A percentile compares a stretch with the other conserved stretches of the same genome.
phyloP scores from a whole-genome alignment of 1,284 basidiomycete species.

The Nidula niveotomentosa region DNA sequence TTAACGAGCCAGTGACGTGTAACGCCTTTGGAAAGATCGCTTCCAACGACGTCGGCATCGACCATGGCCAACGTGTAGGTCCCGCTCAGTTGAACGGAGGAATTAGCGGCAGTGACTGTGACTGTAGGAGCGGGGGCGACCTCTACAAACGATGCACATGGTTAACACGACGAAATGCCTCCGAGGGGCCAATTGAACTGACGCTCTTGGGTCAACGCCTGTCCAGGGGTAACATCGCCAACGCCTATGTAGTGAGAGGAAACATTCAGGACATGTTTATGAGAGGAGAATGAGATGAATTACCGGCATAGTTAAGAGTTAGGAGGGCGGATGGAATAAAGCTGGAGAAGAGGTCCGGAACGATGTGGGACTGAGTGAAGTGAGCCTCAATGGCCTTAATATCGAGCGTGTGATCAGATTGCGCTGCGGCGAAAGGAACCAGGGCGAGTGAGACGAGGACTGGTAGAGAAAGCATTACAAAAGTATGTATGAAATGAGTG shows the following conservation, averaged over 20 bases:
- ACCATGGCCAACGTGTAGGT: slow-evolving; percentile 71
- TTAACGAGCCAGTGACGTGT: slow-evolving; percentile 85
- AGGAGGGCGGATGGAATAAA: slow-evolving; percentile 61
- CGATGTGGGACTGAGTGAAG: slow-evolving; percentile 56
- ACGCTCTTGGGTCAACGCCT: slow-evolving; percentile 57
- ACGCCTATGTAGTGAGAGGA: slow-evolving; percentile 23
- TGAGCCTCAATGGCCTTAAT: slow-evolving; percentile 60
- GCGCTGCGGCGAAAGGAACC: slow-evolving; percentile 39
- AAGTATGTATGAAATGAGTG: slow-evolving; percentile 1
- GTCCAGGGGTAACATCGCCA: slow-evolving; percentile 55
- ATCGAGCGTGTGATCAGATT: slow-evolving; percentile 35
- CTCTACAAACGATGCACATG: slow-evolving; percentile 33
- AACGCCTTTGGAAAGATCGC: slow-evolving; percentile 49
- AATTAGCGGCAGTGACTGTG: slow-evolving; percentile 45
- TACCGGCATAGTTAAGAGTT: slow-evolving; percentile 47
- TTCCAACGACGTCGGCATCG: slow-evolving; percentile 65
- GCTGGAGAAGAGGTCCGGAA: slow-evolving; percentile 53
- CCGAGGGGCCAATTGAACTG: slow-evolving; percentile 19
- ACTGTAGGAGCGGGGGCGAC: slow-evolving; percentile 50
- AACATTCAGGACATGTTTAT: not conserved
- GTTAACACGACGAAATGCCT: too few relatives aligned
- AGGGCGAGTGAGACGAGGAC: slow-evolving; percentile 32
- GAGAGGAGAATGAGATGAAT: not conserved
- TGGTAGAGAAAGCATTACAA: slow-evolving; percentile 19
- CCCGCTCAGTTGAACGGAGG: slow-evolving; percentile 38